Base-by-base conservation (phyloP, 305 asterid species). In the Fraxinus ornus region DNA sequence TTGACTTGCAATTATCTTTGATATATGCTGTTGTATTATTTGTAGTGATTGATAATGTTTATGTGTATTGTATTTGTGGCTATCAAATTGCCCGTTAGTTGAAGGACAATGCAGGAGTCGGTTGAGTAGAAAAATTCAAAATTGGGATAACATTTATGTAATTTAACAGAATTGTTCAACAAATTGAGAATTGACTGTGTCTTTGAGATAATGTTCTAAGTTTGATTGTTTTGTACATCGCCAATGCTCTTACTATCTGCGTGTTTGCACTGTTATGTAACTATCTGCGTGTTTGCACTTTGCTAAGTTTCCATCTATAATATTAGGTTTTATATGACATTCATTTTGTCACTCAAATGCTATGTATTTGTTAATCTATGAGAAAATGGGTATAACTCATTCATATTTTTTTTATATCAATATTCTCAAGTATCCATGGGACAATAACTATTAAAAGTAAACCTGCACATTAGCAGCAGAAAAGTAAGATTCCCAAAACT, bases 11-110 rank as follows among this genome's bases (percentile, higher is more conserved):
- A 15, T 49, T 49, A 15, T 49, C 19, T 49, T 49, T 49, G 19
- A 49, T 49, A 49, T 55, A 60, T 12, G n/a, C 44, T 8, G n/a
- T 81, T 76, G 15, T 68, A 21, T 62, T 62, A 19, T 52, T 15
- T 32, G 60, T 24, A 12, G 57, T 68, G 24, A 17, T 72, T 78
- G 75, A 60, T 75, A 62, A 19, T 82, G 66, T 55, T 82, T 66
- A 49, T 49, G 3, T 66, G 80, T 33, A 55, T 55, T 33, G 80
- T 75, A 44, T 55, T 37, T 60, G 19, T 30, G 33, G 35, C 60
- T 15, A 15, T 49, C 60, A 15, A 39, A 7, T 82, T 86, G 47
- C 37, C 33, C 74, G 47, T 12, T 71, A 57, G 41, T 49, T 79
- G 81, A 39, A 24, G 22, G 73, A 32, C 41, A 62, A 19, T 78